phyloP scores from a whole-genome alignment of 1,284 basidiomycete species.

The Tetrapyrgos nigripes region DNA sequence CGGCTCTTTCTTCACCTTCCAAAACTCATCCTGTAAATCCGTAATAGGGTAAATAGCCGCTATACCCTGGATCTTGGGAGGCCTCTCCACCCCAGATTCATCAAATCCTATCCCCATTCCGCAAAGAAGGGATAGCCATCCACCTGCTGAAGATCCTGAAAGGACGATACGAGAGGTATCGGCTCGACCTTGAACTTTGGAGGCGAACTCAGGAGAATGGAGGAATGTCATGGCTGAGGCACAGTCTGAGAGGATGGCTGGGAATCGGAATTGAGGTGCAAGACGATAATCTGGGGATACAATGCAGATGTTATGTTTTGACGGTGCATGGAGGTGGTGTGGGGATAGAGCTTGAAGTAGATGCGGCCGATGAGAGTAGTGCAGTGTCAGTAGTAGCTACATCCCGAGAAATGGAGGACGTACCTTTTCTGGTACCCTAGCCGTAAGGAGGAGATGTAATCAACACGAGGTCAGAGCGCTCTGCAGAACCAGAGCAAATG shows the following conservation, averaged over 20 bases:
- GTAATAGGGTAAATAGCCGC: slow-evolving; percentile 44
- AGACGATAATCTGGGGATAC: slow-evolving; percentile 45
- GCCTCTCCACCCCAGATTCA: slow-evolving; percentile 34
- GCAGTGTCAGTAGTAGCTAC: neutral
- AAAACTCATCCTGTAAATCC: slow-evolving; percentile 40
- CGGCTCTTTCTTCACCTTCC: slow-evolving; percentile 39
- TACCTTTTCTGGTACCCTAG: slow-evolving; percentile 44
- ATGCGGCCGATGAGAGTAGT: too few species aligned
- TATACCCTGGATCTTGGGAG: slow-evolving; percentile 35
- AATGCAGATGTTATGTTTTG: slow-evolving; percentile 37
- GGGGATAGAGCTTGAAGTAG: slow-evolving; percentile 32
- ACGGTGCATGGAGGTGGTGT: slow-evolving; percentile 38
- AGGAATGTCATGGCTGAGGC: slow-evolving; percentile 38
- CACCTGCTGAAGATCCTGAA: slow-evolving; percentile 45
- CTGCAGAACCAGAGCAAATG: neutral
- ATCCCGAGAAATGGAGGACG: neutral
- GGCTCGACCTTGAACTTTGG: slow-evolving; percentile 32
- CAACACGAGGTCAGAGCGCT: neutral
- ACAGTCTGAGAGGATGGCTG: slow-evolving; percentile 42
- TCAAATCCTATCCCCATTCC: slow-evolving; percentile 41
- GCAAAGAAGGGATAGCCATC: slow-evolving; percentile 39
- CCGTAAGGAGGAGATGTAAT: slow-evolving; percentile 3
- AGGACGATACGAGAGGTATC: slow-evolving; percentile 38
- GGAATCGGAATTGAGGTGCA: slow-evolving; percentile 44
- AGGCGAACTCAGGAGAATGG: slow-evolving; percentile 29